Base-by-base conservation (phyloP, 192 early-diverging fungal species). In the Umbelopsis sp. region DNA sequence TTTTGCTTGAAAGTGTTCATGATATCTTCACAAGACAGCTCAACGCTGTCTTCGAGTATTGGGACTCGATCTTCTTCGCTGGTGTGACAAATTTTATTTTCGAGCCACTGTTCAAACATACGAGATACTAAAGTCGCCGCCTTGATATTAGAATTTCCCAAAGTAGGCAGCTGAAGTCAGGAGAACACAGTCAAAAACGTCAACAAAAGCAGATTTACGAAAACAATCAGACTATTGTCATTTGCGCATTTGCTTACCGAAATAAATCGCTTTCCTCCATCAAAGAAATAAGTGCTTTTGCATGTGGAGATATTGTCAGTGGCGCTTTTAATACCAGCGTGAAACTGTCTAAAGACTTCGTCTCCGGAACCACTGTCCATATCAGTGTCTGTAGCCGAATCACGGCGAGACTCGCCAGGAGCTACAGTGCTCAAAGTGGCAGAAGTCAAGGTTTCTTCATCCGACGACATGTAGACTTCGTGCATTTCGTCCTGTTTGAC, bases 51-150 rank as follows among this genome's bases (percentile, higher is more conserved):
- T 61, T 81, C 76, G 13, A 81, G 46, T 7, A 81, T 81, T 1
- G 80, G 80, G 16, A 81, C 66, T 12, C 44, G 30, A 20, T 81
- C 80, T 21, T 49, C 21, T 27, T 30, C 48, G 23, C 46, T 44
- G 10, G 69, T 55, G 27, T 71, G 46, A 44, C 70, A 73, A 30
- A 78, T 30, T 30, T 78, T 78, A 16, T 74, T 64, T 64, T 78
- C 71, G 8, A 78, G 69, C 77, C 77, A 78, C n/a, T 78, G 69
- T 52, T 78, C 77, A 71, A 78, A 78, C 4, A 67, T 61, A n/a
- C 77, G 64, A 13, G 77, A 74, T 27, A 78, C 71, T 44, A 74
- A 73, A 20, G 77, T 71, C 7, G 77, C 73, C 30, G 77, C 51
- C 41, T 67, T 78, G 27, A 68, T 73, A 47, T 48, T 78, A 2